phyloP scores from a whole-genome alignment of 148 eudicot species.

The Amaranthus cruentus region DNA sequence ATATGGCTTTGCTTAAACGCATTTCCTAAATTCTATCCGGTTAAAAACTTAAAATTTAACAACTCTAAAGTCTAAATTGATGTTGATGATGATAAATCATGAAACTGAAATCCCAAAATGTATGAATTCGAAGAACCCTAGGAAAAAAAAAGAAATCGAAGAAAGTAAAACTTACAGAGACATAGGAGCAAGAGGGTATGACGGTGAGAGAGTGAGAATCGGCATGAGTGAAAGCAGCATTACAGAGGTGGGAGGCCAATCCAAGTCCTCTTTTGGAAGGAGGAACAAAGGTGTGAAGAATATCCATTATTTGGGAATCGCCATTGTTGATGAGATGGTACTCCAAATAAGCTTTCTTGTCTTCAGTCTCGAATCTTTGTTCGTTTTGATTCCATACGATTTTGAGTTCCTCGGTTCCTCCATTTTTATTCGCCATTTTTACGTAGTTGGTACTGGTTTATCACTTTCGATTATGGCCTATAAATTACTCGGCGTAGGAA shows the following conservation, averaged over 20 bases:
- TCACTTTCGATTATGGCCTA: no score
- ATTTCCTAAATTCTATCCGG: no score
- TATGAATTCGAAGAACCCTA: neutral
- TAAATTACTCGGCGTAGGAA: no score
- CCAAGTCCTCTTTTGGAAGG: slow-evolving; percentile 62
- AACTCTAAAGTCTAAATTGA: no score
- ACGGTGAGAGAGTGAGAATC: slow-evolving; percentile 44
- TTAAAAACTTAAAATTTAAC: no score
- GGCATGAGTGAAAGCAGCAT: slow-evolving; percentile 71
- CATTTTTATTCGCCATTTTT: slow-evolving; percentile 23
- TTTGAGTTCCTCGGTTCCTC: slow-evolving; percentile 20
- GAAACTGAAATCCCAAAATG: neutral
- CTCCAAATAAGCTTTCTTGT: slow-evolving; percentile 52
- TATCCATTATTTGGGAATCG: slow-evolving; percentile 50
- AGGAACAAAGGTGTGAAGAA: slow-evolving; percentile 74
- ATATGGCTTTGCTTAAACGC: no score
- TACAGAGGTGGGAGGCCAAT: slow-evolving; percentile 62
- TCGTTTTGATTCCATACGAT: slow-evolving; percentile 50
- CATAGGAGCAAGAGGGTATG: slow-evolving; percentile 73
- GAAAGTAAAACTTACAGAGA: slow-evolving; percentile 45
- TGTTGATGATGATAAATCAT: neutral
- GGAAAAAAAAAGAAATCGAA: neutral
- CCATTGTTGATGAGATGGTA: slow-evolving; percentile 34
- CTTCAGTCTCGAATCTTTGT: slow-evolving; percentile 56
- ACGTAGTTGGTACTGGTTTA: no score